These are phyloP conservation scores for Pseudopediastrum boryanum DNA, from an alignment of 139 green algal genomes.

Conservation along the genomic window DNA sequence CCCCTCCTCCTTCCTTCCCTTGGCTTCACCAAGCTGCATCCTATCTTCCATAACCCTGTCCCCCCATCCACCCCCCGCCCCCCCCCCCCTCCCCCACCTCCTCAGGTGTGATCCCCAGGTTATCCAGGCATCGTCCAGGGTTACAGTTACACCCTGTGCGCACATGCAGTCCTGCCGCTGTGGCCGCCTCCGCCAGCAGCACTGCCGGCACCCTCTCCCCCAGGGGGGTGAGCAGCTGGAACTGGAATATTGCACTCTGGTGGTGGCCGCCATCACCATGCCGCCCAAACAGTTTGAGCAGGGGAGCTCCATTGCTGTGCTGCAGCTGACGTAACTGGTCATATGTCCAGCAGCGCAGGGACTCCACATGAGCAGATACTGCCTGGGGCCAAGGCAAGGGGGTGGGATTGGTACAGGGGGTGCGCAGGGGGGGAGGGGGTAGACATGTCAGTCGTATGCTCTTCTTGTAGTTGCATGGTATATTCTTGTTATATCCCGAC, in stretches of 20 bases:
- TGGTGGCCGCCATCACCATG: background rate
- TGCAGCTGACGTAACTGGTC: constrained; percentile 12
- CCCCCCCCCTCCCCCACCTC: too few species aligned
- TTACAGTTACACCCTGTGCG: constrained; percentile 51
- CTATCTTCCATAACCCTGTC: too few species aligned
- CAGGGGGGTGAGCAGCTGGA: constrained; percentile 17
- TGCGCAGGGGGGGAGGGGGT: too few species aligned
- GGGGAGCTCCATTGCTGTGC: constrained; percentile 23
- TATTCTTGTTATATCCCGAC: too few species aligned
- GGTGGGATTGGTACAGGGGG: background rate
- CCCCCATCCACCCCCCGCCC: too few species aligned
- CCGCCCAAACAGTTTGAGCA: constrained; percentile 29
- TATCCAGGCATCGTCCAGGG: constrained; percentile 45
- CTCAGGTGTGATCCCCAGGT: constrained; percentile 35
- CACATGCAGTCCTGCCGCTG: constrained; percentile 28
- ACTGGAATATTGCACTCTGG: constrained; percentile 38
- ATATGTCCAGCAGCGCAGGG: constrained; percentile 10
- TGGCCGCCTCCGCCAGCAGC: constrained; percentile 15
- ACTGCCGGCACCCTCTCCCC: constrained; percentile 5
- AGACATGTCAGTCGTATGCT: too few species aligned
- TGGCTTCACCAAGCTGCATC: too few species aligned
- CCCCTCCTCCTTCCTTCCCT: too few species aligned
- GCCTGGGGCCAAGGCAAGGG: constrained; percentile 5
- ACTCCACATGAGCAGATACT: constrained; percentile 1
- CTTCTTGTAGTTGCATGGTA: too few species aligned